Conservation (phyloP, 78 protist species). For the Salpingoeca rosetta region DNA sequence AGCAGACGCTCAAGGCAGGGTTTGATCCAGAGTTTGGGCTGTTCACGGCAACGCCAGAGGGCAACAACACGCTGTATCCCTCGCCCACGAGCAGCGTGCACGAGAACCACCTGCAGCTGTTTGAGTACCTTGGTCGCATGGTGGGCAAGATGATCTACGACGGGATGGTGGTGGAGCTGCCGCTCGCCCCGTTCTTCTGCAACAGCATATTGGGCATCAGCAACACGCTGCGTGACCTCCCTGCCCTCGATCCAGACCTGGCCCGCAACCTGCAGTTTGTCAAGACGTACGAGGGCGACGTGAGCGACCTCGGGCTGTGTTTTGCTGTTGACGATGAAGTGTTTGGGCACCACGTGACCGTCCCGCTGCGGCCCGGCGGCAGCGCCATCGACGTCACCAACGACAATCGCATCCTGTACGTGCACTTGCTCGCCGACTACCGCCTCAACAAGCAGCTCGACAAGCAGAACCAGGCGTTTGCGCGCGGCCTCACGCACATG, state of each 20-base stretch:
- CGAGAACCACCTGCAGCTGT: conserved; percentile 4
- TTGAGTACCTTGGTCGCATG: conserved; percentile 15
- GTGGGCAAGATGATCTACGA: conserved; percentile 39
- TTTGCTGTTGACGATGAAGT: conserved; percentile 38
- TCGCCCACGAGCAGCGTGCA: background rate
- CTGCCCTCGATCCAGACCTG: conserved; percentile 31
- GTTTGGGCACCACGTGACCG: conserved; percentile 20
- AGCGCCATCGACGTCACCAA: conserved; percentile 19
- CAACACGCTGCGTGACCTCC: conserved; percentile 18
- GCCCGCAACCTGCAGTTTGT: conserved; percentile 11
- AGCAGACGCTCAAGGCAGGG: background rate
- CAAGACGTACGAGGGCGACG: conserved; percentile 35
- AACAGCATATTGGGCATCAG: conserved; percentile 9
- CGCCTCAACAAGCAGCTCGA: conserved; percentile 33
- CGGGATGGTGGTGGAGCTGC: conserved; percentile 36
- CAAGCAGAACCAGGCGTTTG: conserved; percentile 22
- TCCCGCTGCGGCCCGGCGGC: conserved; percentile 27
- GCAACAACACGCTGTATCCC: conserved; percentile 4
- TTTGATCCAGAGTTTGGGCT: conserved; percentile 22
- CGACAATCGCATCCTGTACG: conserved; percentile 38
- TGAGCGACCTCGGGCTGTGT: conserved; percentile 26
- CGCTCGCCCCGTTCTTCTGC: conserved; percentile 31
- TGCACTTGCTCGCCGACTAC: conserved; percentile 40
- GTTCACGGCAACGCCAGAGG: conserved; percentile 1
- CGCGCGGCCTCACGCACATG: conserved; percentile 33